These are phyloP conservation scores for Cryptococcus depauperatus DNA, from an alignment of 1,284 basidiomycete species.

Conservation along the genomic window DNA sequence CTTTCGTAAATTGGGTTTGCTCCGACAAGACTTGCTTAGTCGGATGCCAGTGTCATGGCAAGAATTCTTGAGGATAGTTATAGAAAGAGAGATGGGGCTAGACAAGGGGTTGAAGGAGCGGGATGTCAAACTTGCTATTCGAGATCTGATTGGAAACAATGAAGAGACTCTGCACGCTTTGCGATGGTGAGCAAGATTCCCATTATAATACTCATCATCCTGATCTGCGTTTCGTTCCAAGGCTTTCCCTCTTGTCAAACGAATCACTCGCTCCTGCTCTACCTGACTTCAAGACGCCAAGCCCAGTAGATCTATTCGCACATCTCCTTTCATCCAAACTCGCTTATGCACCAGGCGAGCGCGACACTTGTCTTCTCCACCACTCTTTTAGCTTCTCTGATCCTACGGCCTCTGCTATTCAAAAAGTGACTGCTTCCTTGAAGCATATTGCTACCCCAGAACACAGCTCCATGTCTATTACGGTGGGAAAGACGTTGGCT, in stretches of 20 bases:
- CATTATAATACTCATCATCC: not conserved
- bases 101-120: conserved; percentile 3
- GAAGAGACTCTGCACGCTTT: conserved; percentile 51
- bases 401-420: conserved; percentile 29
- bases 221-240: conserved; percentile 3
- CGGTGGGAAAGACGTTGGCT: conserved; percentile 77
- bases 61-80: conserved; percentile 28
- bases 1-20: conserved; percentile 66
- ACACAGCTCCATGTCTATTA: conserved; percentile 77
- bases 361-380: conserved; percentile 78
- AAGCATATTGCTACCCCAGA: conserved; percentile 60
- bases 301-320: conserved; percentile 74
- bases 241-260: conserved; percentile 45
- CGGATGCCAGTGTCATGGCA: conserved; percentile 16
- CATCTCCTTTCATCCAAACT: conserved; percentile 66
- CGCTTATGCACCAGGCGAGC: conserved; percentile 62
- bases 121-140: conserved; percentile 37
- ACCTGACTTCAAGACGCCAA: conserved; percentile 46
- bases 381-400: conserved; percentile 58
- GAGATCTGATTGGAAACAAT: conserved; percentile 43
- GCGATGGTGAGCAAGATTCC: conserved; percentile 49
- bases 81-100: conserved; percentile 10
- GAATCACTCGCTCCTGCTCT: conserved; percentile 4
- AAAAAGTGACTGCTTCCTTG: conserved; percentile 67
- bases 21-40: conserved; percentile 48